Evolutionary conservation across 2,329 filamentous ascomycete species (phyloP).

Genomic region (Hymenoscyphus occultus): DNA sequence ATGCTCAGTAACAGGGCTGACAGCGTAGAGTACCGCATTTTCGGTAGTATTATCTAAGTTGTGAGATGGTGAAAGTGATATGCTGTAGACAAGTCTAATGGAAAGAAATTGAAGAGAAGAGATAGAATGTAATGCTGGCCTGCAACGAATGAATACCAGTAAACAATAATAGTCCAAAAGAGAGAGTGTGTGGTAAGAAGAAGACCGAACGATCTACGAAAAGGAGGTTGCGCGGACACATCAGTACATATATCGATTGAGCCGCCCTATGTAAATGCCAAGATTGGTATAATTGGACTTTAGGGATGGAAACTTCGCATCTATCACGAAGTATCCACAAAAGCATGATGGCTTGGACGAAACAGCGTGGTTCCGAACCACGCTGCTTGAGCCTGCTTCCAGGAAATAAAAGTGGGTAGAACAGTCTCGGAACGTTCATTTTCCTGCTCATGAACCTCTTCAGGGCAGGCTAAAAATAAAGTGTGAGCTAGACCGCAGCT

Average conservation of each 20-base stretch:
- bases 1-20: conserved; percentile 14
- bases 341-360: conserved; percentile 4
- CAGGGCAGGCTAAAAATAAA: conserved; percentile 1
- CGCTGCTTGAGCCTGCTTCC: neutral
- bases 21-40: conserved; percentile 21
- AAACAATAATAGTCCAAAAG: conserved; percentile 8
- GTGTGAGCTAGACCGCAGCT: neutral
- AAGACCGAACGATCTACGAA: neutral
- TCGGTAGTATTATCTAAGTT: conserved; percentile 1
- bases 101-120: conserved; percentile 11
- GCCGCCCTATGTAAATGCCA: neutral
- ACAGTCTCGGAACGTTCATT: conserved; percentile 8
- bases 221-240: neutral
- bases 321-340: neutral
- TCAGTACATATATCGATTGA: neutral
- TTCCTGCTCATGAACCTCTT: neutral
- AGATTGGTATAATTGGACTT: neutral
- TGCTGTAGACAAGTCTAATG: neutral
- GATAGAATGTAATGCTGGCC: conserved; percentile 19
- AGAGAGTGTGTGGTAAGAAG: conserved; percentile 1
- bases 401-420: neutral
- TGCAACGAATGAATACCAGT: conserved; percentile 19
- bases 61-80: conserved; percentile 1
- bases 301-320: conserved; percentile 6
- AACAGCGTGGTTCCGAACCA: neutral